Conservation (phyloP, 495 filamentous ascomycete species). For the Apiosordaria backusii region DNA sequence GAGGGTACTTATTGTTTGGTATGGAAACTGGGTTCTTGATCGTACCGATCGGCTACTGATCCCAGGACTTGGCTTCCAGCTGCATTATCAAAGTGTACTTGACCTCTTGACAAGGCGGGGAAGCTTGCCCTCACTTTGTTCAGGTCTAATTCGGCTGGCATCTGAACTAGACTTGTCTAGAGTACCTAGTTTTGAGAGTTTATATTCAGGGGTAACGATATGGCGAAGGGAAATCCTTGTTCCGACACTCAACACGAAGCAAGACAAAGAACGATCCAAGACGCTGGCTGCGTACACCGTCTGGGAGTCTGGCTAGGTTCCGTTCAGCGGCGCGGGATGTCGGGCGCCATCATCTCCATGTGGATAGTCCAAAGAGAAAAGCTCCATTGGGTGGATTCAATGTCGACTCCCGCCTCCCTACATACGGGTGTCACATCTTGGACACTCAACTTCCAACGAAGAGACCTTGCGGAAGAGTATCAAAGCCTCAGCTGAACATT, state of each 20-base stretch:
- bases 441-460: background rate
- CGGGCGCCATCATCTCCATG: background rate
- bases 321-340: background rate
- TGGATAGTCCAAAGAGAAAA: background rate
- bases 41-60: slow-evolving; percentile 61
- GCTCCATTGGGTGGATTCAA: background rate
- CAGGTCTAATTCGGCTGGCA: slow-evolving; percentile 29
- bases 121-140: slow-evolving; percentile 55
- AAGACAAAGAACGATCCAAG: background rate
- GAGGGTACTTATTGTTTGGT: slow-evolving; percentile 1
- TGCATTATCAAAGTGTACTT: slow-evolving; percentile 73
- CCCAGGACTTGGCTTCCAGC: slow-evolving; percentile 67
- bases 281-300: background rate
- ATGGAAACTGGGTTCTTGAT: slow-evolving; percentile 8
- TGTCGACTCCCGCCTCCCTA: too few relatives aligned
- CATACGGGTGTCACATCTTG: too few relatives aligned
- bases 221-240: background rate
- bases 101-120: slow-evolving; percentile 60
- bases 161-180: background rate
- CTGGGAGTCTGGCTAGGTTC: background rate
- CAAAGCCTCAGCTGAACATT: background rate
- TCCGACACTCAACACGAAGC: background rate
- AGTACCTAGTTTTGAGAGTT: background rate
- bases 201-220: background rate
- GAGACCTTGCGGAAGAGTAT: too few relatives aligned